Evolutionary conservation across 2,329 filamentous ascomycete genomes (phyloP), one percentile per base, ranked within the genome.

Genomic region (Pseudohalonectria lignicola): DNA sequence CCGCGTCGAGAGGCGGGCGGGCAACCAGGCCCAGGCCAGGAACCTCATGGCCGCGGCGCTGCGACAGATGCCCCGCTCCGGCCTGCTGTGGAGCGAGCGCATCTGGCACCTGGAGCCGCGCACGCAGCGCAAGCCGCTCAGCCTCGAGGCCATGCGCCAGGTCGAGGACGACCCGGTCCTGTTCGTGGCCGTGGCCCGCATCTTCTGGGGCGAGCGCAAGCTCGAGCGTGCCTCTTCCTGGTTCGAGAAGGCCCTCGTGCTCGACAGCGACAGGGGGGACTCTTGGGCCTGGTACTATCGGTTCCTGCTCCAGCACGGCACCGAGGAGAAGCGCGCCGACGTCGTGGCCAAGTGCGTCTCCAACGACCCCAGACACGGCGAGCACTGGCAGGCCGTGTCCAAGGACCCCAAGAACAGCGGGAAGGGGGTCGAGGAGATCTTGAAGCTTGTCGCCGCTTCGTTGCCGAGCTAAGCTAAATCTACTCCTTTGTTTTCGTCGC

Each of bases 271-370:
- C 56, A 65, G 78, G 36, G 92, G 92, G 36, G 93, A 98, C 63
- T 84, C 79, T 10, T 98, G 93, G 93, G 90, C 87, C 16, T 98
- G 90, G 90, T 98, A 95, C 60, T 92, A 87, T 60, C 88, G 90
- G 59, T 98, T 96, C 57, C 55, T 96, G 46, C 57, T 79, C 48
- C 86, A 95, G 67, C 88, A 98, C 62, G 93, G 92, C 9, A 95
- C 87, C 5, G 81, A 86, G 46, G 90, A 94, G 67, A 98, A 96
- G 78, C 72, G 82, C 52, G 74, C 69, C 21, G 92, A 96, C 54
- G 82, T 95, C 23, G 58, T 94, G 5, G 69, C 68, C 41, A 94
- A 94, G 63, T 88, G 85, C 49, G 69, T 83, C 23, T 63, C 82
- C 35, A 88, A 79, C 41, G 92, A 96, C 59, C 93, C 93, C 4